phyloP scores from a whole-genome alignment of 2,329 filamentous ascomycete species.

The Aureobasidium musti region DNA sequence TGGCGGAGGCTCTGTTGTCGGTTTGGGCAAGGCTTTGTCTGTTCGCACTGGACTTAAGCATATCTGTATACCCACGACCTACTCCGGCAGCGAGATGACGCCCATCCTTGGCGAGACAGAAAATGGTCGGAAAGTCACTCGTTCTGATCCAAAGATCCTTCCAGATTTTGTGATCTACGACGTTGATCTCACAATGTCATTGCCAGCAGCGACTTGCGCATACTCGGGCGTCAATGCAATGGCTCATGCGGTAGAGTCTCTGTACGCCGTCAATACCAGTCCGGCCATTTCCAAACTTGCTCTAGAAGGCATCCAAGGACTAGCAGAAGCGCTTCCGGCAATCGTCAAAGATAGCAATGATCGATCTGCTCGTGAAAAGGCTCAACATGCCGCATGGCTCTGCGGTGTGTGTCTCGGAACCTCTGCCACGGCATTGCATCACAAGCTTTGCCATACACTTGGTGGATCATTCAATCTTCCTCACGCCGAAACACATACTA shows the following conservation, averaged over 20 bases:
- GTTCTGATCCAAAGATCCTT: slow-evolving; percentile 60
- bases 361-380: slow-evolving; percentile 35
- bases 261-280: slow-evolving; percentile 60
- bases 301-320: slow-evolving; percentile 57
- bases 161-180: slow-evolving; percentile 66
- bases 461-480: slow-evolving; percentile 65
- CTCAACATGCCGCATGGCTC: slow-evolving; percentile 66
- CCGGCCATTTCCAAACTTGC: slow-evolving; percentile 64
- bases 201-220: slow-evolving; percentile 56
- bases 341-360: slow-evolving; percentile 51
- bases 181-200: slow-evolving; percentile 62
- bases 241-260: slow-evolving; percentile 65
- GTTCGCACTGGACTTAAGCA: slow-evolving; percentile 41
- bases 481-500: slow-evolving; percentile 66
- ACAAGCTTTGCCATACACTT: slow-evolving; percentile 67
- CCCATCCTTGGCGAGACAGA: slow-evolving; percentile 64
- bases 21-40: slow-evolving; percentile 50
- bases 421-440: slow-evolving; percentile 65
- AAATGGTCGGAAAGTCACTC: slow-evolving; percentile 60
- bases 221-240: slow-evolving; percentile 67
- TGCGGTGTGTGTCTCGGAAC: slow-evolving; percentile 62
- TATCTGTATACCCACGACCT: slow-evolving; percentile 43
- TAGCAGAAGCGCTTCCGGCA: slow-evolving; percentile 57
- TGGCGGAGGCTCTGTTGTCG: slow-evolving; percentile 64
- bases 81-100: slow-evolving; percentile 58